These are phyloP conservation scores for Tagetes patula DNA, from an alignment of 129 eudicot species.

Conservation along the genomic window DNA sequence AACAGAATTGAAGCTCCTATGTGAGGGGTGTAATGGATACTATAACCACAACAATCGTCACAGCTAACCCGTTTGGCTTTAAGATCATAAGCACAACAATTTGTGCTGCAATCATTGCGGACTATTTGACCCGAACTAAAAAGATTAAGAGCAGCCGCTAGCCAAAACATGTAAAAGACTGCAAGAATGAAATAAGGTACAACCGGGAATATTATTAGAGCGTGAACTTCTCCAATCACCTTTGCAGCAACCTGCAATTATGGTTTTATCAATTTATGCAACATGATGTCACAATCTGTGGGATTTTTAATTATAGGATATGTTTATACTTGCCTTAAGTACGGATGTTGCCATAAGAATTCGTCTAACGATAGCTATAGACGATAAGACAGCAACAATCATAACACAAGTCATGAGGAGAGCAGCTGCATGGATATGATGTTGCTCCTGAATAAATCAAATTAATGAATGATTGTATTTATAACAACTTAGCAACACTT, in stretches of 20 bases:
- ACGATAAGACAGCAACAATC: slow-evolving; percentile 71
- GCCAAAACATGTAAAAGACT: slow-evolving; percentile 88
- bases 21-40: slow-evolving; percentile 74
- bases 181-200: slow-evolving; percentile 75
- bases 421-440: slow-evolving; percentile 74
- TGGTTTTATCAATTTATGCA: background rate
- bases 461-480: slow-evolving; percentile 16
- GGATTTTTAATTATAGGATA: background rate
- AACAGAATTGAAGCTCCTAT: slow-evolving; percentile 77
- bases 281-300: background rate
- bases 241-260: slow-evolving; percentile 90
- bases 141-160: slow-evolving; percentile 84
- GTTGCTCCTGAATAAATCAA: slow-evolving; percentile 61
- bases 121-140: slow-evolving; percentile 80
- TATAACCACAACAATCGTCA: slow-evolving; percentile 88
- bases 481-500: background rate
- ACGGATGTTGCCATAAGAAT: slow-evolving; percentile 97
- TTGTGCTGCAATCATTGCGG: slow-evolving; percentile 67
- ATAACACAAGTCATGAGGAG: slow-evolving; percentile 79
- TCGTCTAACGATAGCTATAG: slow-evolving; percentile 84
- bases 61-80: slow-evolving; percentile 68
- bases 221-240: slow-evolving; percentile 98
- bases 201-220: slow-evolving; percentile 78
- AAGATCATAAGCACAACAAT: slow-evolving; percentile 92
- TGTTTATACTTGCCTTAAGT: slow-evolving; percentile 61